phyloP scores from a whole-genome alignment of 768 basidiomycete species.

The Cyclocybe aegerita region DNA sequence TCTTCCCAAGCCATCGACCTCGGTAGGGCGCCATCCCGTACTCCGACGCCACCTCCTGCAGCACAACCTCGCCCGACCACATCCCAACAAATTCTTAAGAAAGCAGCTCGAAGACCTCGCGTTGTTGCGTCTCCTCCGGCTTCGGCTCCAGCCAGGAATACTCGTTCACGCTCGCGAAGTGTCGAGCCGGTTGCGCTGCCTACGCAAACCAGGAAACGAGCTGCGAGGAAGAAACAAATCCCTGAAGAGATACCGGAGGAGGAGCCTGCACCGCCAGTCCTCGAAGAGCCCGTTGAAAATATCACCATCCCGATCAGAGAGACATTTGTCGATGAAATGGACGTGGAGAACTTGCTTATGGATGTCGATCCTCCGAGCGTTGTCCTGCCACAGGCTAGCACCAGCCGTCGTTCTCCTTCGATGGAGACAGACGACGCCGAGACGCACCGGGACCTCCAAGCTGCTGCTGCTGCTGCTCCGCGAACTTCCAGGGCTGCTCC shows the following conservation, averaged over 20 bases:
- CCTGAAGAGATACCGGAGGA: slow-evolving; percentile 10
- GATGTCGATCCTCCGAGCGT: slow-evolving; percentile 10
- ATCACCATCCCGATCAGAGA: slow-evolving; percentile 12
- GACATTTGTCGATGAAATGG: slow-evolving; percentile 24
- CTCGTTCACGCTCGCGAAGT: slow-evolving; percentile 31
- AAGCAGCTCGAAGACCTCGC: slow-evolving; percentile 12
- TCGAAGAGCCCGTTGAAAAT: not conserved
- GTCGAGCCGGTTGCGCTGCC: slow-evolving; percentile 22
- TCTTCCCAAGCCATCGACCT: not conserved
- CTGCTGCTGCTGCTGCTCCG: not conserved
- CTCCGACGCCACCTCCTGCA: slow-evolving; percentile 1
- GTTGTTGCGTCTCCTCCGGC: not conserved
- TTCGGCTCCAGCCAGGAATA: slow-evolving; percentile 30
- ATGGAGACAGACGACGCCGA: slow-evolving; percentile 32
- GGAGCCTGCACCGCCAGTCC: not conserved
- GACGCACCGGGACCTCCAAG: slow-evolving; percentile 8
- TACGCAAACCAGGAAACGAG: slow-evolving; percentile 7
- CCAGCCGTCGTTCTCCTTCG: slow-evolving; percentile 7
- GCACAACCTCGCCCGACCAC: slow-evolving; percentile 6
- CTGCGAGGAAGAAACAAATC: slow-evolving; percentile 1
- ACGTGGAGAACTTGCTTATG: slow-evolving; percentile 26
- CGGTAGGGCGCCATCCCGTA: not conserved
- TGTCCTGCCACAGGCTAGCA: not conserved
- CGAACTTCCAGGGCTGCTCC: not conserved
- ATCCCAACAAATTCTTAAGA: slow-evolving; percentile 7